Conservation (phyloP, 108 stramenopile genomes). For the Conticribra guillardii region DNA sequence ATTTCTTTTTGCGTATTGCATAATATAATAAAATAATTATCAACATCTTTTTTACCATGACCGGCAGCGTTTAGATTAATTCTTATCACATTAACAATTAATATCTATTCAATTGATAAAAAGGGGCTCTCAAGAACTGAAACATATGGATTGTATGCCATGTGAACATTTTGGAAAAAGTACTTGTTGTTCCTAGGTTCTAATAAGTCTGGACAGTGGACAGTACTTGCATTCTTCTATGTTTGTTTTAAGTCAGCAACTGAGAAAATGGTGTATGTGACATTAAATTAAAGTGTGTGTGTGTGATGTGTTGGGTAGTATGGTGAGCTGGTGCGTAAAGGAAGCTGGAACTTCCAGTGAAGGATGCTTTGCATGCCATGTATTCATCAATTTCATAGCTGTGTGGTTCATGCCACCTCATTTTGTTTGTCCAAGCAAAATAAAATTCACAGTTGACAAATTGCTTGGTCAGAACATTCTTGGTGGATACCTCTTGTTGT, state of each 20-base stretch:
- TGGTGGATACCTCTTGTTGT: background rate
- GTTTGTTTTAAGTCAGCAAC: background rate
- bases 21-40: too few species aligned
- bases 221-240: background rate
- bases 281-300: background rate
- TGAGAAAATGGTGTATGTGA: background rate
- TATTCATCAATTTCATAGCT: background rate
- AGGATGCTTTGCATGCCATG: background rate
- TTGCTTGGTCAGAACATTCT: background rate
- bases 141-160: background rate
- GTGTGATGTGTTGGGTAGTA: background rate
- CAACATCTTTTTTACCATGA: too few species aligned
- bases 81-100: too few species aligned
- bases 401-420: background rate
- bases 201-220: background rate
- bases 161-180: background rate
- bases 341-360: background rate
- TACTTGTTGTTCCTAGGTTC: background rate
- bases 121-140: too few species aligned
- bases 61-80: too few species aligned
- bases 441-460: background rate
- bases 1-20: too few species aligned
- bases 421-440: background rate
- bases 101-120: too few species aligned
- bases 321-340: background rate